Evolutionary conservation across 169 alveolate genomes (phyloP).

Genomic region (Cardiosporidium cionae): DNA sequence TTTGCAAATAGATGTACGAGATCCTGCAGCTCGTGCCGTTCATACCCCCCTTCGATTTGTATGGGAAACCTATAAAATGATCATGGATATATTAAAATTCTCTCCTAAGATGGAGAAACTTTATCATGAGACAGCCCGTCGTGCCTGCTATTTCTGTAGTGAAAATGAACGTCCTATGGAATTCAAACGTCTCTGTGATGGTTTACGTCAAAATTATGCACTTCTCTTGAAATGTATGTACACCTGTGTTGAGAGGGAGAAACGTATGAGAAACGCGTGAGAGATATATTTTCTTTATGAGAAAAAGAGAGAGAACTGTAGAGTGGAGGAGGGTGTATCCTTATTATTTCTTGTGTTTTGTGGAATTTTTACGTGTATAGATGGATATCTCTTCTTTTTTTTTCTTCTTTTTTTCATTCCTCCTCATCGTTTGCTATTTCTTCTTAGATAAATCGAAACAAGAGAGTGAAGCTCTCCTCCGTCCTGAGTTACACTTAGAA

Average conservation of each 20-base stretch:
- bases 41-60: slow-evolving; percentile 54
- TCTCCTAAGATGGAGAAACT: slow-evolving; percentile 86
- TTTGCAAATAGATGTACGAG: slow-evolving; percentile 7
- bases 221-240: slow-evolving; percentile 71
- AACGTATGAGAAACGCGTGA: slow-evolving; percentile 6
- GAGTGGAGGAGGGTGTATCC: too few species aligned
- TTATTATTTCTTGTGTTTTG: too few species aligned
- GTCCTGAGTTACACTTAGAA: slow-evolving; percentile 75
- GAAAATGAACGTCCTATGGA: slow-evolving; percentile 83
- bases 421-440: background rate
- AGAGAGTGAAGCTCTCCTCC: slow-evolving; percentile 63
- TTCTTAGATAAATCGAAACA: slow-evolving; percentile 20
- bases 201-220: slow-evolving; percentile 79
- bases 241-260: slow-evolving; percentile 67
- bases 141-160: slow-evolving; percentile 83
- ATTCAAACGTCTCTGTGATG: slow-evolving; percentile 86
- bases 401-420: background rate
- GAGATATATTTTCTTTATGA: slow-evolving; percentile 42
- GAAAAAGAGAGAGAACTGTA: slow-evolving; percentile 28
- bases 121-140: slow-evolving; percentile 87
- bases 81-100: slow-evolving; percentile 84
- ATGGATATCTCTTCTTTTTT: background rate
- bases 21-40: slow-evolving; percentile 10
- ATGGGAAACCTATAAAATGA: slow-evolving; percentile 90
- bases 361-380: background rate